These are phyloP conservation scores for Panaeolus papilionaceus DNA, from an alignment of 768 basidiomycete species.

Conservation along the genomic window DNA sequence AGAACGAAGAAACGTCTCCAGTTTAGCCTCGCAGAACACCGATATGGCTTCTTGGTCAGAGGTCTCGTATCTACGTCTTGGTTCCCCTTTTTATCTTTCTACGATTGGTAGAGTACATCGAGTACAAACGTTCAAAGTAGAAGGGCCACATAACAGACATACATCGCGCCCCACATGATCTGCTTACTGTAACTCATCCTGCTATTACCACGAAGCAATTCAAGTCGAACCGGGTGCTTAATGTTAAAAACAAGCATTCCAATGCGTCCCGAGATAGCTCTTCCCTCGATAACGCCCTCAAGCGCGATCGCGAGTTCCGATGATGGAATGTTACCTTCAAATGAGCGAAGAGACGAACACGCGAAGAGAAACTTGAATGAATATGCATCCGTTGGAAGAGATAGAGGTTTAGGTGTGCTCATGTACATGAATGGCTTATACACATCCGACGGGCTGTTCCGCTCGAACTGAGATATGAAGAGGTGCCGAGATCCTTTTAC, in stretches of 20 bases:
- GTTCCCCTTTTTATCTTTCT: too few relatives aligned
- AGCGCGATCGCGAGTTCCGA: neutral
- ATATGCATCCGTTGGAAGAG: neutral
- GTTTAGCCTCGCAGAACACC: constrained; percentile 9
- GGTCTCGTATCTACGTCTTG: neutral
- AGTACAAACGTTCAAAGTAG: too few relatives aligned
- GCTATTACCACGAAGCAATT: too few relatives aligned
- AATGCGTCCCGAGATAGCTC: too few relatives aligned
- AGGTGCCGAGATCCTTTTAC: neutral
- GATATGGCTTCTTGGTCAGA: neutral
- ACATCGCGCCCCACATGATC: too few relatives aligned
- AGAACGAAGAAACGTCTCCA: constrained; percentile 9
- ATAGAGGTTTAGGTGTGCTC: neutral
- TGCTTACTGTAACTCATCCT: too few relatives aligned
- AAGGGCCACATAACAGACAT: too few relatives aligned
- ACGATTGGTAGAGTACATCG: too few relatives aligned
- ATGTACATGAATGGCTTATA: neutral
- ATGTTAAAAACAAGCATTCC: too few relatives aligned
- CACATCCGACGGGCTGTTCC: constrained; percentile 11
- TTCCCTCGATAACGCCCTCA: neutral
- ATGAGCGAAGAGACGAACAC: neutral
- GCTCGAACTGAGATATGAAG: neutral
- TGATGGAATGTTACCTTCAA: neutral
- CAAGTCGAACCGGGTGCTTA: too few relatives aligned
- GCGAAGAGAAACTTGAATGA: neutral